phyloP scores from a whole-genome alignment of 345 rosid species.

The Pistacia atlantica region DNA sequence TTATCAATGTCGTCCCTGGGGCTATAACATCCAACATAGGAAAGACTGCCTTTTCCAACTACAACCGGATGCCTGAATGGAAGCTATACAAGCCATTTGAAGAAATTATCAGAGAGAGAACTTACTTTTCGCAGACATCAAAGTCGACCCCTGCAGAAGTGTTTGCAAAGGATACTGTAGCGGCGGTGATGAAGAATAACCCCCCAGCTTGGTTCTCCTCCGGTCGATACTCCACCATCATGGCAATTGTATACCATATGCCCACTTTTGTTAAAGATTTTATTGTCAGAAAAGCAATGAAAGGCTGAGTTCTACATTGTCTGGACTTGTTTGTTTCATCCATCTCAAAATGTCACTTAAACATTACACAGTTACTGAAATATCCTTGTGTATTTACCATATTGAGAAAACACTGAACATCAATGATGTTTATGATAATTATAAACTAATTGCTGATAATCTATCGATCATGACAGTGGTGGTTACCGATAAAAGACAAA shows the following conservation, averaged over 20 bases:
- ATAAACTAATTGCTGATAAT: no score
- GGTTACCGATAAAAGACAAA: no score
- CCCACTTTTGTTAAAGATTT: constrained; percentile 68
- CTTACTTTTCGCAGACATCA: constrained; percentile 51
- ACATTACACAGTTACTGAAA: no score
- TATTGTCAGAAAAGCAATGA: constrained; percentile 44
- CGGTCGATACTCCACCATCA: constrained; percentile 59
- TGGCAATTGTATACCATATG: constrained; percentile 60
- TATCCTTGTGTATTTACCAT: no score
- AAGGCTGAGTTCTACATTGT: constrained; percentile 23
- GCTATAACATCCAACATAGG: no score
- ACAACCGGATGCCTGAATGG: constrained; percentile 57
- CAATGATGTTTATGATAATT: no score
- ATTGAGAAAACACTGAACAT: no score
- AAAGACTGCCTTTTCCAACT: no score
- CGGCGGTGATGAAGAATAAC: constrained; percentile 53
- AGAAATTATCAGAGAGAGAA: constrained; percentile 56
- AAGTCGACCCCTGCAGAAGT: constrained; percentile 67
- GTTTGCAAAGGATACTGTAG: constrained; percentile 72
- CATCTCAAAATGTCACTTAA: no score
- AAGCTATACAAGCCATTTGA: constrained; percentile 74
- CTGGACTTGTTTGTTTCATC: no score
- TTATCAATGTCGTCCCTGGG: no score
- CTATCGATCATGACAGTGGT: no score
- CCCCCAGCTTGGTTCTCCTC: constrained; percentile 84